Conservation (phyloP, 176 grass and related monocot species). For the Phragmites australis region DNA sequence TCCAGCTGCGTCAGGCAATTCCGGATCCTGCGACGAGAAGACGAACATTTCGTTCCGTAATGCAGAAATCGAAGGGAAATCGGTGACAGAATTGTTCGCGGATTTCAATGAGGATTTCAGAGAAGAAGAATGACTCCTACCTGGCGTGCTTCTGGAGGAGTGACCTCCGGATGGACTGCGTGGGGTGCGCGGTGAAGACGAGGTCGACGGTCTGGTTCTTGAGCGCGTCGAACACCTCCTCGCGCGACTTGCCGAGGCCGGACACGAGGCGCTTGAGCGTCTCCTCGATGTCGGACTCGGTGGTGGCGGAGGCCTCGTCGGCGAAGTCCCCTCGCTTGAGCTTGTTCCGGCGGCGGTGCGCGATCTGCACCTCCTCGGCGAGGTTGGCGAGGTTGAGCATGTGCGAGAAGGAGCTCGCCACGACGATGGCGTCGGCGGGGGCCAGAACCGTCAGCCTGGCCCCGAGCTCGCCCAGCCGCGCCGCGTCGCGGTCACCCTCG, state of each 20-base stretch:
- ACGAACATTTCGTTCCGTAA: background rate
- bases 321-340: conserved; percentile 56
- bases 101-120: background rate
- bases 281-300: conserved; percentile 89
- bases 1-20: conserved; percentile 60
- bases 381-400: conserved; percentile 95
- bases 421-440: conserved; percentile 61
- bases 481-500: conserved; percentile 38
- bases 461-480: conserved; percentile 61
- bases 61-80: background rate
- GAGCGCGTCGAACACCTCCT: conserved; percentile 83
- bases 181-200: conserved; percentile 91
- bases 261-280: conserved; percentile 64
- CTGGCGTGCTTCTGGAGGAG: conserved; percentile 82
- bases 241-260: conserved; percentile 50
- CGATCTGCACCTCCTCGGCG: conserved; percentile 89
- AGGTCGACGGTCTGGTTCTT: conserved; percentile 84
- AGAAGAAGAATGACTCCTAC: background rate
- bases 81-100: background rate
- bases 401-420: conserved; percentile 78
- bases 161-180: conserved; percentile 74
- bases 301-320: conserved; percentile 68
- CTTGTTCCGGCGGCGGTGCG: conserved; percentile 65
- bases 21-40: conserved; percentile 57
- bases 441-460: conserved; percentile 51